Evolutionary conservation across 2,329 filamentous ascomycete genomes (phyloP), one percentile per base, ranked within the genome.

Genomic region (Trichoderma sp.): DNA sequence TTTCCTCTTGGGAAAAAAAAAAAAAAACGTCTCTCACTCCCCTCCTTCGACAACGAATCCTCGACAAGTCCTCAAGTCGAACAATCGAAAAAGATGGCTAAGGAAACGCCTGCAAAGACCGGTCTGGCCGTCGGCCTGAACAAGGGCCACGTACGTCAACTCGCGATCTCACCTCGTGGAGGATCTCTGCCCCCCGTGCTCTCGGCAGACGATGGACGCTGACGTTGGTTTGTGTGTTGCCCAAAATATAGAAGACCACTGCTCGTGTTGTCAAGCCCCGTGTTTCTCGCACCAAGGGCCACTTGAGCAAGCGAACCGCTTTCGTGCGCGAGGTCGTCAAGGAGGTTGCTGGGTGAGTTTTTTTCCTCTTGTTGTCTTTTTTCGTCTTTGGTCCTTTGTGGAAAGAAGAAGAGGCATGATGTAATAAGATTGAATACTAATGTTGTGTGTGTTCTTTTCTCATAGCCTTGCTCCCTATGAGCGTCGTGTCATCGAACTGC

Each of bases 311-410:
- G 90, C 90, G 94, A 80, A 98, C 95, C 77, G 90, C 92, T 78
- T 98, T 99, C 85, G 94, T 98, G 77, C 89, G 95, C 78, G 94
- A 97, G 80, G 91, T 99, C 81, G 93, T 97, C 83, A 97, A 96
- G 89, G 95, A 99, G 87, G 95, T 98, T 83, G 90, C 94, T 83
- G 95, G 92, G 91, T 93, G 89, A 79, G 90, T 87, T 53, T 59
- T 27, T 54, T 58, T 53, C 7, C 19, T 59, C 27, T 34, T 22
- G 27, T 19, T 19, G 6, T 29, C 13, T 59, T 32, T 7, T 37
- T 9, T 29, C 5, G n/a, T 37, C 8, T 57, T 57, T 17, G 15
- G 19, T 10, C 22, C 15, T 37, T 19, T 25, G 13, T 32, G 35
- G 17, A 59, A 35, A 15, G 22, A 45, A 6, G 39, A 45, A 45